These are phyloP conservation scores for Emmonsiellopsis sp. DNA, from an alignment of 2,329 filamentous ascomycete species.

Conservation along the genomic window DNA sequence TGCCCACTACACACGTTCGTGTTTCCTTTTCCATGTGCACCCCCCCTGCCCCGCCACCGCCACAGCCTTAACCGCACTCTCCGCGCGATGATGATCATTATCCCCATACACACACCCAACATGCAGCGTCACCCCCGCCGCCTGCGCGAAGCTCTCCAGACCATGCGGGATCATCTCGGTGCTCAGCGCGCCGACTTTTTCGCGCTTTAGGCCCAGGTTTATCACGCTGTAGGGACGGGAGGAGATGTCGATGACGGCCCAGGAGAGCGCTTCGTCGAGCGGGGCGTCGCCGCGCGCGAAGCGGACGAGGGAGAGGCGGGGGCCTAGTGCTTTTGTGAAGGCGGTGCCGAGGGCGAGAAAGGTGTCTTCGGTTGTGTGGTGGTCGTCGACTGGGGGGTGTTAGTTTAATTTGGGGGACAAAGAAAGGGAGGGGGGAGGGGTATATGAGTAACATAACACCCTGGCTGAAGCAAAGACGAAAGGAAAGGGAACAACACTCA, in stretches of 20 bases:
- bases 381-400: slow-evolving; percentile 71
- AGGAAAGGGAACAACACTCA: slow-evolving; percentile 36
- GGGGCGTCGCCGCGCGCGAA: slow-evolving; percentile 90
- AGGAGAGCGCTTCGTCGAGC: slow-evolving; percentile 87
- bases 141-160: slow-evolving; percentile 86
- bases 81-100: slow-evolving; percentile 93
- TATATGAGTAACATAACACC: too few relatives aligned
- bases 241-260: slow-evolving; percentile 88
- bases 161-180: slow-evolving; percentile 98
- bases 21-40: too few relatives aligned
- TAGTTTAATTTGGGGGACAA: background rate
- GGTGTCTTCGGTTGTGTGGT: slow-evolving; percentile 94
- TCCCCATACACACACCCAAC: slow-evolving; percentile 83
- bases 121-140: slow-evolving; percentile 83
- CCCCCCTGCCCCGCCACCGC: slow-evolving; percentile 82
- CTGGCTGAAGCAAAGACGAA: background rate
- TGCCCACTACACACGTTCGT: too few relatives aligned
- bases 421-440: background rate
- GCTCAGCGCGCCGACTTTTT: slow-evolving; percentile 88
- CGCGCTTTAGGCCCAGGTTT: slow-evolving; percentile 73
- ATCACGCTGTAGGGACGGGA: slow-evolving; percentile 82
- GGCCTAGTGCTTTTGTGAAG: slow-evolving; percentile 71
- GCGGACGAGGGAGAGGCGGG: slow-evolving; percentile 69
- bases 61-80: slow-evolving; percentile 94
- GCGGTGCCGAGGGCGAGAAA: slow-evolving; percentile 83